Base-by-base conservation (phyloP, 1,284 basidiomycete genomes). In the Marasmius sp. region DNA sequence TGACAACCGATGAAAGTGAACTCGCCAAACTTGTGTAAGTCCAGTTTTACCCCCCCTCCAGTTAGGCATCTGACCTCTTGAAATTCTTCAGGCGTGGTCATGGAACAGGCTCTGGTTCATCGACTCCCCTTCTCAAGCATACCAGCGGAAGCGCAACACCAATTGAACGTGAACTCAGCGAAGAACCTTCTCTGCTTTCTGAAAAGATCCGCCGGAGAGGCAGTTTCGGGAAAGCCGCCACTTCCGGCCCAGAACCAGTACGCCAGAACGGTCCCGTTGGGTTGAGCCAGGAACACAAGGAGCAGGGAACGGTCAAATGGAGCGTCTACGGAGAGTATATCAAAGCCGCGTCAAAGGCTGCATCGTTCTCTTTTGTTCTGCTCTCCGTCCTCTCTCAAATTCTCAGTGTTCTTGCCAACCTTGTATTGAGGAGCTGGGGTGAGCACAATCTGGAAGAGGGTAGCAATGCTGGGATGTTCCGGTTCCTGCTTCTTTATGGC, bases 261-360 rank as follows among this genome's bases (percentile, higher is more conserved):
- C 72, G 79, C 39, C 71, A 77, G 18, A 66, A 77, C n/a, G 66
- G 75, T 58, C 74, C 80, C 1, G 75, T 78, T 41, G 86, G 85
- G 3, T 69, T 83, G 12, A 80, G 86, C 2, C 90, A 92, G 70
- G 94, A 96, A 72, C 89, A 94, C 69, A 83, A 82, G 49, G 93
- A 96, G 69, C 88, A 91, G 71, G 95, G 95, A 1, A 84, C 83
- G 14, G 94, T 97, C 65, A 95, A 95, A 75, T 70, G 73, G 38
- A 77, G 83, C 18, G 91, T 97, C 1, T 97, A 97, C 74, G 73
- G 78, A 62, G 79, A 87, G 62, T 97, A 97, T 72, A 83, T 97
- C 70, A 76, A 85, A 63, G 92, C 95, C 0, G 92, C 93, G 11
- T 93, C 92, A 1, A 86, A 83, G 64, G 68, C 79, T 3, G 93